phyloP scores from a whole-genome alignment of 2,329 filamentous ascomycete genomes.

The Curvularia lunata region DNA sequence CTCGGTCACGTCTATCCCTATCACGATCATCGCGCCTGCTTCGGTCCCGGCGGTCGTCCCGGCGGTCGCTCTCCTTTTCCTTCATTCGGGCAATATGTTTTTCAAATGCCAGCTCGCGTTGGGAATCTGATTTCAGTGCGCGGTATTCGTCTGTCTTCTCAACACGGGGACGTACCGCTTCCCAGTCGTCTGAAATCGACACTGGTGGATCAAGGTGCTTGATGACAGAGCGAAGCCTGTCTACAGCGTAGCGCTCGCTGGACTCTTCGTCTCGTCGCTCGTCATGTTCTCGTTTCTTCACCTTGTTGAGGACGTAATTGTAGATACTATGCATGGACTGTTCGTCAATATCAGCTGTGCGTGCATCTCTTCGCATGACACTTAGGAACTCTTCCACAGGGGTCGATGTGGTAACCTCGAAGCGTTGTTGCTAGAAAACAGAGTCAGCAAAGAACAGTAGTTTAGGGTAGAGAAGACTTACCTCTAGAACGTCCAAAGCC shows the following conservation, averaged over 20 bases:
- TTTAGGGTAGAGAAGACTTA: constrained; percentile 56
- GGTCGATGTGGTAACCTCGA: constrained; percentile 86
- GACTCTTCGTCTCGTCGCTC: constrained; percentile 83
- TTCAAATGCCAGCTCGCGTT: constrained; percentile 83
- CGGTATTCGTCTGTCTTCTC: constrained; percentile 84
- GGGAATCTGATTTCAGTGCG: constrained; percentile 80
- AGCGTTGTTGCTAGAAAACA: constrained; percentile 75
- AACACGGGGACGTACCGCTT: constrained; percentile 80
- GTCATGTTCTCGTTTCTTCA: constrained; percentile 79
- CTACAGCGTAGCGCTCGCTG: constrained; percentile 81
- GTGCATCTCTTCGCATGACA: constrained; percentile 82
- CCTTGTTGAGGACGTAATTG: constrained; percentile 86
- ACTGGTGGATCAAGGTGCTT: constrained; percentile 91
- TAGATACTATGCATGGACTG: constrained; percentile 83
- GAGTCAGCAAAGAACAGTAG: constrained; percentile 13
- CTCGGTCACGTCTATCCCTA: constrained; percentile 50
- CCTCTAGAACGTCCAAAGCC: constrained; percentile 86
- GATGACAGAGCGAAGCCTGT: constrained; percentile 82
- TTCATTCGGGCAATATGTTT: constrained; percentile 89
- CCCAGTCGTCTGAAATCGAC: constrained; percentile 79
- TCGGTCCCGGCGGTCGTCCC: constrained; percentile 60
- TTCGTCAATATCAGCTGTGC: constrained; percentile 84
- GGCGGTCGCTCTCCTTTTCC: constrained; percentile 78
- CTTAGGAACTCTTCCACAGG: constrained; percentile 86
- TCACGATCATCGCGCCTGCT: constrained; percentile 49